phyloP scores from a whole-genome alignment of 257 asterid species.

The Solanum pinnatisectum region DNA sequence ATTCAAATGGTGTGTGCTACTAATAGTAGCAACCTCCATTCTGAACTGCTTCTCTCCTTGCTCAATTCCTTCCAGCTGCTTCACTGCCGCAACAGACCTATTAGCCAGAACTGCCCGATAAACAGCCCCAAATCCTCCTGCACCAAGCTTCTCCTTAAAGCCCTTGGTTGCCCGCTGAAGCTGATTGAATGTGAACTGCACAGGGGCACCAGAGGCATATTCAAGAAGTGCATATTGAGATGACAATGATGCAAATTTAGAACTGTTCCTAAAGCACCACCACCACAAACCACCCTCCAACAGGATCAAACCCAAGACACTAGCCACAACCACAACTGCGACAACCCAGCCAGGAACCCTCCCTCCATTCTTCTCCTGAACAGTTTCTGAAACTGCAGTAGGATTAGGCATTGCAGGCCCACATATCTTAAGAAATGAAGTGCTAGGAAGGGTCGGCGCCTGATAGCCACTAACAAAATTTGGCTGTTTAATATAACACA shows the following conservation, averaged over 20 bases:
- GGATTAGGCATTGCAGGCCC: conserved; percentile 49
- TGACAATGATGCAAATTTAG: conserved; percentile 47
- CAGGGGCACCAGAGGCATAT: conserved; percentile 90
- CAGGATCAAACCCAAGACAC: conserved; percentile 34
- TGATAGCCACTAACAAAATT: conserved; percentile 56
- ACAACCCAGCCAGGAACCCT: conserved; percentile 52
- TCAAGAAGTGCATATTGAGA: conserved; percentile 70
- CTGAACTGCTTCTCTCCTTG: conserved; percentile 83
- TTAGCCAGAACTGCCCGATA: conserved; percentile 64
- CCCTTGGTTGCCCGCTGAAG: conserved; percentile 67
- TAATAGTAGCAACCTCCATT: conserved; percentile 84
- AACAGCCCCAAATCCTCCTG: conserved; percentile 85
- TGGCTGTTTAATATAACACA: conserved; percentile 42
- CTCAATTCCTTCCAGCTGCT: conserved; percentile 81
- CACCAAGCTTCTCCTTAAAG: conserved; percentile 84
- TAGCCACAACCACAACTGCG: conserved; percentile 40
- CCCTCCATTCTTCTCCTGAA: conserved; percentile 24
- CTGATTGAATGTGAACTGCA: conserved; percentile 66
- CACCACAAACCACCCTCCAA: conserved; percentile 70
- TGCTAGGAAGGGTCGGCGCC: conserved; percentile 66
- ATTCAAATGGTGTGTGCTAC: conserved; percentile 90
- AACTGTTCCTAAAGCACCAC: conserved; percentile 52
- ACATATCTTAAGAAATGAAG: conserved; percentile 70
- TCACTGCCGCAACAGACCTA: conserved; percentile 50
- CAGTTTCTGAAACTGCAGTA: not conserved